Evolutionary conservation across 1,284 basidiomycete species (phyloP).

Genomic region (Chalciporus sp.): DNA sequence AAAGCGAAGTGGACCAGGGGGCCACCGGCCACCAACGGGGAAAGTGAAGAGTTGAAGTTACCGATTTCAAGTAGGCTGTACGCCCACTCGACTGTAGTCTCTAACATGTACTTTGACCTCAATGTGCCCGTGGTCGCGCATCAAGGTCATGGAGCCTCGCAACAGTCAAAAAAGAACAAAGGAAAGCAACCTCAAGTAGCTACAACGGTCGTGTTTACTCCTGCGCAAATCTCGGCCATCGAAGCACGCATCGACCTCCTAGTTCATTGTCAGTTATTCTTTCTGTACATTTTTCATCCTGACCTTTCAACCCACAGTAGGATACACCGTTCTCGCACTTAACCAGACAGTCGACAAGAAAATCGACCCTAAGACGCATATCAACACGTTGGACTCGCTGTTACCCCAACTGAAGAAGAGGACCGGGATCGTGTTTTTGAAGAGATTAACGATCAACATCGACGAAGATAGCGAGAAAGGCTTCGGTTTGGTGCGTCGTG

Average conservation of each 20-base stretch:
- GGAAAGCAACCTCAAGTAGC: conserved; percentile 42
- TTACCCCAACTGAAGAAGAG: conserved; percentile 55
- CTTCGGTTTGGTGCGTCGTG: conserved; percentile 64
- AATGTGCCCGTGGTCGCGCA: conserved; percentile 49
- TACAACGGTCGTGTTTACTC: conserved; percentile 35
- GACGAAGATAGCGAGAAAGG: conserved; percentile 82
- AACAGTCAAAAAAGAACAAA: conserved; percentile 50
- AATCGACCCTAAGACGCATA: conserved; percentile 67
- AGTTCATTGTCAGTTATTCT: conserved; percentile 49
- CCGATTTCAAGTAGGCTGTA: too few relatives aligned
- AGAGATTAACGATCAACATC: conserved; percentile 70
- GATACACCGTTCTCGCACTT: conserved; percentile 75
- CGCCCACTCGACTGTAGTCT: neutral
- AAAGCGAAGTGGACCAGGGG: too few relatives aligned
- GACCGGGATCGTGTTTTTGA: conserved; percentile 61
- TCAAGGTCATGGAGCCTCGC: conserved; percentile 17
- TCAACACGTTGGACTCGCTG: conserved; percentile 60
- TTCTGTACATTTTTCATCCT: neutral
- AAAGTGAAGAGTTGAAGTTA: too few relatives aligned
- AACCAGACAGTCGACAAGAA: conserved; percentile 68
- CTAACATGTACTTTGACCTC: conserved; percentile 60
- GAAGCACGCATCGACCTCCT: conserved; percentile 56
- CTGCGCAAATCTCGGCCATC: conserved; percentile 44
- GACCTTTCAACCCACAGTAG: conserved; percentile 52
- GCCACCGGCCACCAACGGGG: too few relatives aligned